phyloP scores from a whole-genome alignment of 331 rosid species.

The Malus hybrid region DNA sequence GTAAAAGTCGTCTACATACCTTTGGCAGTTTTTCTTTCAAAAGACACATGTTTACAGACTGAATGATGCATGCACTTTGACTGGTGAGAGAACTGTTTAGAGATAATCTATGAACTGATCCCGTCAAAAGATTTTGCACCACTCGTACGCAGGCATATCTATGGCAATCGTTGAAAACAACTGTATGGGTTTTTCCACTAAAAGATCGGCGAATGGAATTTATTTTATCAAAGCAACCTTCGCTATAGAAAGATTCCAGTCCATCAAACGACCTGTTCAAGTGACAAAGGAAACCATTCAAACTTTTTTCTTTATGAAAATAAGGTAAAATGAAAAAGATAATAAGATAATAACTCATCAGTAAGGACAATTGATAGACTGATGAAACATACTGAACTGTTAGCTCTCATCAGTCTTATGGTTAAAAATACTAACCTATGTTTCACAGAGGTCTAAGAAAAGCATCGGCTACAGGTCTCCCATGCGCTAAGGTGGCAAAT shows the following conservation, averaged over 20 bases:
- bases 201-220: conserved; percentile 44
- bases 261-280: conserved; percentile 68
- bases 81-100: conserved; percentile 39
- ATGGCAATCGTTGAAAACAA: conserved; percentile 60
- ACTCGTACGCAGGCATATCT: conserved; percentile 31
- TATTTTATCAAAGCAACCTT: conserved; percentile 41
- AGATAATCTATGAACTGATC: conserved; percentile 58
- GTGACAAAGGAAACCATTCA: conserved; percentile 13
- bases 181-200: conserved; percentile 37
- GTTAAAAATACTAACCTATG: background rate
- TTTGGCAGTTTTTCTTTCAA: conserved; percentile 33
- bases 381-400: background rate
- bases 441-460: background rate
- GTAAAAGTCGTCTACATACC: conserved; percentile 29
- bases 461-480: background rate
- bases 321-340: background rate
- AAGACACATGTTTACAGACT: conserved; percentile 38
- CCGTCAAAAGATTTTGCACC: conserved; percentile 42
- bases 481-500: background rate
- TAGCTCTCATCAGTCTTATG: background rate
- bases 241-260: conserved; percentile 33
- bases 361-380: background rate
- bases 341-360: background rate
- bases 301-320: background rate
- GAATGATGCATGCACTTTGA: conserved; percentile 66